phyloP scores from a whole-genome alignment of 2,329 filamentous ascomycete species.

The Lomentospora prolificans region DNA sequence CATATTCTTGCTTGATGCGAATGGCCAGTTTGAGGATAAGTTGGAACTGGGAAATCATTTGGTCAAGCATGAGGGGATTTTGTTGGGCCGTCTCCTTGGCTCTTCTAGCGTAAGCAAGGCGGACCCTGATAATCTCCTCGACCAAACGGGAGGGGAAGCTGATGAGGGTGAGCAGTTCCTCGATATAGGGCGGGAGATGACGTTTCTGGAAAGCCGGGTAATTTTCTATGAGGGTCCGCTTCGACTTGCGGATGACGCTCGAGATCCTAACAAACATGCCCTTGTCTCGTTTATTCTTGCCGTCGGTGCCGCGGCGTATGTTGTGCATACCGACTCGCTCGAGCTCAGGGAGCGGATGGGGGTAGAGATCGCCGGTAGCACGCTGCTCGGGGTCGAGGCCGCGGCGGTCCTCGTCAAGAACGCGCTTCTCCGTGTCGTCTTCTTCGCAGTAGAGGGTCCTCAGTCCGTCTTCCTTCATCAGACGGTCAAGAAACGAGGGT shows the following conservation, averaged over 20 bases:
- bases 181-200: slow-evolving; percentile 90
- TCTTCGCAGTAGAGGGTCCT: slow-evolving; percentile 78
- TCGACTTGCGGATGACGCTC: slow-evolving; percentile 84
- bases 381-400: neutral
- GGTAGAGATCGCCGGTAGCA: neutral
- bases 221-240: slow-evolving; percentile 80
- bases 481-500: slow-evolving; percentile 83
- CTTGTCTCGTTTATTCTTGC: slow-evolving; percentile 25
- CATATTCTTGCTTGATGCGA: slow-evolving; percentile 82
- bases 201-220: slow-evolving; percentile 75
- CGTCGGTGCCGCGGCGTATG: neutral
- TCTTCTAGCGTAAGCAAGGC: slow-evolving; percentile 80
- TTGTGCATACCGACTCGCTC: neutral
- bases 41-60: slow-evolving; percentile 96
- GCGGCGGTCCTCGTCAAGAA: slow-evolving; percentile 16
- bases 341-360: neutral
- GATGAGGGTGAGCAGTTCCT: slow-evolving; percentile 89
- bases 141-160: slow-evolving; percentile 95
- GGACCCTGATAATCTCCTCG: slow-evolving; percentile 89
- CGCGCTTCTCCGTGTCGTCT: slow-evolving; percentile 17
- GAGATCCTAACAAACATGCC: slow-evolving; percentile 82
- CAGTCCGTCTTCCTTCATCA: slow-evolving; percentile 91
- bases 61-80: slow-evolving; percentile 87
- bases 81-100: slow-evolving; percentile 90
- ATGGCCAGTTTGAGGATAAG: slow-evolving; percentile 86